Base-by-base conservation (phyloP, 345 rosid genomes). In the Excoecaria cochinchinensis region DNA sequence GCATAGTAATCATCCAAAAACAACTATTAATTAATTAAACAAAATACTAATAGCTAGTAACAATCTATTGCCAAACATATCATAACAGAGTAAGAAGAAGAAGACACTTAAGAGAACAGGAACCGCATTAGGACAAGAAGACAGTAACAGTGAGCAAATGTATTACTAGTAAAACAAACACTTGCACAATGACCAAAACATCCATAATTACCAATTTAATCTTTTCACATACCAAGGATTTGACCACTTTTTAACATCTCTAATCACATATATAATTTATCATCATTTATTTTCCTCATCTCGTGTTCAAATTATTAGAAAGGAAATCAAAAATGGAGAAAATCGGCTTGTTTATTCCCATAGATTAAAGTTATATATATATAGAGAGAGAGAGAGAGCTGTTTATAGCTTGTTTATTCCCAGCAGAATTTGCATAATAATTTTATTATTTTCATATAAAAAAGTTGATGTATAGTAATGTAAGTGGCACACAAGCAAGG, bases 231-330 rank as follows among this genome's bases (percentile, higher is more conserved):
- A 16, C 14, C n/a, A 40, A 67, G 31, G 15, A 17, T 57, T 57
- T 75, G 78, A 75, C 67, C 38, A 19, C 77, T 65, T 65, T 61
- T 14, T 0, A 19, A 6, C 47, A 46, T 73, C 11, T 31, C 21
- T 50, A 19, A 44, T 36, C 59, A 7, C 17, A 3, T 69, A 3
- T 16, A 17, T 58, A 1, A 31, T 53, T 19, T n/a, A n/a, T n/a
- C n/a, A n/a, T n/a, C n/a, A n/a, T n/a, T n/a, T n/a, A 68, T 68
- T 0, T 47, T 22, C 15, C 50, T 8, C 36, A 0, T 12, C 17
- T 16, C 21, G 6, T 7, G 21, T 56, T 44, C 5, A 44, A 44
- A 5, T 44, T 5, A 44, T 44, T 44, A 44, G 2, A 4, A 44
- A 1, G 8, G 47, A 44, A 5, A 44, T 1, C 5, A 42, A 42